These are phyloP conservation scores for Mucor irregularis DNA, from an alignment of 371 early-diverging fungal genomes.

Conservation along the genomic window DNA sequence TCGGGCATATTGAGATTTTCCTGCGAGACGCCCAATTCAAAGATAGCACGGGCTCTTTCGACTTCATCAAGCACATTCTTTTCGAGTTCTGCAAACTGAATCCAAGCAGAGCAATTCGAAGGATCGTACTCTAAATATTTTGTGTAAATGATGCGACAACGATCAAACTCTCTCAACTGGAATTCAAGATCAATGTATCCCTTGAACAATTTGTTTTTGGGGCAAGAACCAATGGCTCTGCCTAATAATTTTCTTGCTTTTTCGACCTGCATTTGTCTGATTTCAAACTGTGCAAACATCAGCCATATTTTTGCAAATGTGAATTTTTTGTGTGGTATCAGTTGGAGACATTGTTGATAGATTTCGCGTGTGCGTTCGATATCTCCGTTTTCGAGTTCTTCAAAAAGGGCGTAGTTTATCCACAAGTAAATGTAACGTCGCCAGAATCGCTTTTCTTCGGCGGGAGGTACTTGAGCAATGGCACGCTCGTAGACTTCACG, in stretches of 20 bases:
- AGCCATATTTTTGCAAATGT: constrained; percentile 98
- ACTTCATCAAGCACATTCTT: constrained; percentile 74
- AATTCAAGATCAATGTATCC: constrained; percentile 96
- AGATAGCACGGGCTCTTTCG: constrained; percentile 88
- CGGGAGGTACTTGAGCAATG: constrained; percentile 86
- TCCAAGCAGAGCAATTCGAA: constrained; percentile 89
- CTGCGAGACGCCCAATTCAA: constrained; percentile 88
- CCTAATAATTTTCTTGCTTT: constrained; percentile 87
- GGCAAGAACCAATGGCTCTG: constrained; percentile 81
- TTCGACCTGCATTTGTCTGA: constrained; percentile 75
- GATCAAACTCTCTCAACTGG: constrained; percentile 90
- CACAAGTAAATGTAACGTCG: constrained; percentile 97
- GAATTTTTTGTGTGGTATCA: constrained; percentile 91
- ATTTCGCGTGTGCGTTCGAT: constrained; percentile 80
- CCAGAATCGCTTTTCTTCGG: constrained; percentile 93
- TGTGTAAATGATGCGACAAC: constrained; percentile 88
- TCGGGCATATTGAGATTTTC: constrained; percentile 94
- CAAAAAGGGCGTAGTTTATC: constrained; percentile 96
- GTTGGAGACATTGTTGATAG: constrained; percentile 80
- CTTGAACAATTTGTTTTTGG: constrained; percentile 85
- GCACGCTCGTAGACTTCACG: constrained; percentile 96
- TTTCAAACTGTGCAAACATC: constrained; percentile 87
- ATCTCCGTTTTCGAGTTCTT: constrained; percentile 88
- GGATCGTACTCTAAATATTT: constrained; percentile 87
- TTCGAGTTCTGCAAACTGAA: constrained; percentile 93